Evolutionary conservation across 2,329 filamentous ascomycete genomes (phyloP), one percentile per base, ranked within the genome.

Genomic region (Didymella exigua): DNA sequence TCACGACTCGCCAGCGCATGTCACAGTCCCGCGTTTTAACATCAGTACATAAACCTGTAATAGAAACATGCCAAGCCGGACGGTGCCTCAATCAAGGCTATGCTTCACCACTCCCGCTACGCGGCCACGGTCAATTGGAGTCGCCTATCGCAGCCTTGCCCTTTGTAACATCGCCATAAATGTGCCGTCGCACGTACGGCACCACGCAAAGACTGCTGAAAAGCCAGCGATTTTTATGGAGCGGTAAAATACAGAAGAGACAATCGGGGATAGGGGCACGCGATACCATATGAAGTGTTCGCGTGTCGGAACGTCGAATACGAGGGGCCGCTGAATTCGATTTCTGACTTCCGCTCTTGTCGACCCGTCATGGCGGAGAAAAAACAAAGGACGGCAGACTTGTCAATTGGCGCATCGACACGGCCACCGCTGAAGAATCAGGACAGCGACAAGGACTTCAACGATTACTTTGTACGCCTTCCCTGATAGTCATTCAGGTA

Each of bases 401-500:
- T 57, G 13, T 61, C 64, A 14, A 50, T 51, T 42, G 42, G 46
- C 2, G 18, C 34, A 23, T 47, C 50, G 4, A 23, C 59, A 21
- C 43, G 31, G 34, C 58, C 60, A 9, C 42, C 50, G 14, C 14
- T 63, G 37, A 66, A 66, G 57, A 69, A 59, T 45, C 58, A 65
- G 36, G 61, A 62, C 3, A 66, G 61, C 26, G 66, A 69, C 29
- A 67, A 62, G 19, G 69, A 72, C 33, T 56, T 87, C 34, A 83
- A 86, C 59, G 83, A 86, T 58, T 86, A 86, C 66, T 87, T 86
- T 66, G 82, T 81, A 73, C 38, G 77, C 67, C 14, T 13, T 26
- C 13, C 7, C 16, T 11, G 30, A 30, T 50, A 47, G 54, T 21
- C 16, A 16, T 9, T 9, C 5, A 4, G 11, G 4, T 5, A 33